Base-by-base conservation (phyloP, 805 yeast genomes). In the Pichia thaimueangensis region DNA sequence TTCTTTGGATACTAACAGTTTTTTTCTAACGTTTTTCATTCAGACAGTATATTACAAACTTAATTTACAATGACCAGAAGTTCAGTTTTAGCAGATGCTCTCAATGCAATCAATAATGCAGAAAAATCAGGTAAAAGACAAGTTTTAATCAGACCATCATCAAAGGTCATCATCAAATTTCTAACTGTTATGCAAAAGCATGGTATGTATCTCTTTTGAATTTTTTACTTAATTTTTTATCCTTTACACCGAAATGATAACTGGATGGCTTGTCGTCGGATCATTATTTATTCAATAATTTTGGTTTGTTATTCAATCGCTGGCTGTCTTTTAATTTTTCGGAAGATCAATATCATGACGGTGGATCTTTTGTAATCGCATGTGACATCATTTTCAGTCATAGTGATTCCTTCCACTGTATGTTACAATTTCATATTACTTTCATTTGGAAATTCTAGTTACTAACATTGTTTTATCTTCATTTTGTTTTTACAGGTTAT, bases 51-150 rank as follows among this genome's bases (percentile, higher is more conserved):
- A 5, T 31, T n/a, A 21, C 19, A 32, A 22, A 35, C 15, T 22
- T 31, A 42, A 24, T 19, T 25, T 55, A 76, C 65, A 71, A 88
- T 91, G 97, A 87, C 97, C 72, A 89, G 97, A 79, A 80, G 96
- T 61, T 89, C 97, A 65, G 97, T 84, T 72, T 85, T 89, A 71
- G 96, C 96, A 68, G 97, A 89, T 78, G 97, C 97, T 69, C 83
- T 89, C 67, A 91, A 91, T 76, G 83, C 96, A 64, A 89, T 89
- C 74, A 88, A 89, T 91, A 89, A 91, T 74, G 97, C 97, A 75
- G 97, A 91, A 78, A 91, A 88, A 75, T 82, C 96, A 72, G 97
- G 97, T 74, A 91, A 89, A 80, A 86, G 97, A 79, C 97, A 89
- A 78, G 97, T 89, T 62, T 75, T 89, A 68, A 82, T 89, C 74